Percentiles rank a stretch among this genome's conserved stretches.
phyloP scores from a whole-genome alignment of 1,139 yeast genomes.

The Yamadazyma buinensis region DNA sequence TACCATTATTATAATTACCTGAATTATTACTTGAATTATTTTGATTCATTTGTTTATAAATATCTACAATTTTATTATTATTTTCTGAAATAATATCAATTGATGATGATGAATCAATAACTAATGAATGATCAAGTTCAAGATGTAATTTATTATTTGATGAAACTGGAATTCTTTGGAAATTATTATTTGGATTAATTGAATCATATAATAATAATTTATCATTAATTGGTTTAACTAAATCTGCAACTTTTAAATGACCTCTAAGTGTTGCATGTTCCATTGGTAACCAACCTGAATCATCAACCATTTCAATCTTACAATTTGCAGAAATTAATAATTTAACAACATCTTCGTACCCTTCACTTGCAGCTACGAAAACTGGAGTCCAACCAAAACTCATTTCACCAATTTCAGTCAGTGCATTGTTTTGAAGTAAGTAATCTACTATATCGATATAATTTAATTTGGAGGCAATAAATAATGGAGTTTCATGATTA shows the following conservation, averaged over 20 bases:
- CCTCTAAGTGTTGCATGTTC: conserved; percentile 95
- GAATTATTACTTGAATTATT: conserved; percentile 21
- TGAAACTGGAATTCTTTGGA: conserved; percentile 26
- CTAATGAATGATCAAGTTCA: conserved; percentile 14
- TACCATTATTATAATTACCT: too few relatives aligned
- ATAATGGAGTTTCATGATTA: conserved; percentile 75
- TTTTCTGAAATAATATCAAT: conserved; percentile 43
- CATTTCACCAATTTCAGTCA: conserved; percentile 71
- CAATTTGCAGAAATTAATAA: conserved; percentile 54
- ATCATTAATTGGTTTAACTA: conserved; percentile 46
- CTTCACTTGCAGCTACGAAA: conserved; percentile 89
- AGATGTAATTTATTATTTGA: conserved; percentile 7
- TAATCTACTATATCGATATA: conserved; percentile 51
- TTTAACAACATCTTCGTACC: conserved; percentile 55
- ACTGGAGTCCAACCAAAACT: conserved; percentile 95
- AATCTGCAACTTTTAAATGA: conserved; percentile 65
- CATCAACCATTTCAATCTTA: conserved; percentile 58
- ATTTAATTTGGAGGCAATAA: conserved; percentile 71
- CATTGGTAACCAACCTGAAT: conserved; percentile 95
- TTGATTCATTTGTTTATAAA: conserved; percentile 33
- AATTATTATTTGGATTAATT: conserved; percentile 36
- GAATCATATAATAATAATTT: conserved; percentile 36
- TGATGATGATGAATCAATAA: conserved; percentile 19
- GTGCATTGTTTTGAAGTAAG: conserved; percentile 48
- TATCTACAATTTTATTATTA: conserved; percentile 36